Conservation (phyloP, 2,329 filamentous ascomycete genomes). For the Alternaria dauci region DNA sequence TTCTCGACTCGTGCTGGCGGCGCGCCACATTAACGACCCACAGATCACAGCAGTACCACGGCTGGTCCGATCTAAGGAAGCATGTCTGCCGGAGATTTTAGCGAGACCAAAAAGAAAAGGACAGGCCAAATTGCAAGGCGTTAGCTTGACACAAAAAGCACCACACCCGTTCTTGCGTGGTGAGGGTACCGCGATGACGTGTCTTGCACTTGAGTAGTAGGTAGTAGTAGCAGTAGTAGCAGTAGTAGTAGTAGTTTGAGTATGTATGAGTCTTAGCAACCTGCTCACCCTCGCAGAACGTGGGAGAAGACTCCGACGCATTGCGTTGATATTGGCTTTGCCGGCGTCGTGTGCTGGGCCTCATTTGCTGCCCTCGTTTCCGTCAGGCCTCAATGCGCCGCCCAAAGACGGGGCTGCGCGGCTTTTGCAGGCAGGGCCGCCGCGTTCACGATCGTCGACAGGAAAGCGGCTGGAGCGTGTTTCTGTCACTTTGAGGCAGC, state of each 20-base stretch:
- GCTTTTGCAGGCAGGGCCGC: slow-evolving; percentile 33
- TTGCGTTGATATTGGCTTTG: slow-evolving; percentile 33
- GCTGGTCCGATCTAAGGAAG: slow-evolving; percentile 44
- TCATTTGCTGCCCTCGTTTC: slow-evolving; percentile 39
- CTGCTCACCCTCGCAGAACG: neutral
- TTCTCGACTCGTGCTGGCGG: slow-evolving; percentile 47
- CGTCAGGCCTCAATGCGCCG: slow-evolving; percentile 42
- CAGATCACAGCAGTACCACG: slow-evolving; percentile 41
- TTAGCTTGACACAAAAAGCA: slow-evolving; percentile 44
- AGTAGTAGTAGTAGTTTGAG: slow-evolving; percentile 7
- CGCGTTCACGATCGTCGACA: slow-evolving; percentile 33
- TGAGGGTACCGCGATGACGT: slow-evolving; percentile 41
- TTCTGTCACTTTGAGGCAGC: slow-evolving; percentile 37
- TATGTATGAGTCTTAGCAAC: slow-evolving; percentile 7
- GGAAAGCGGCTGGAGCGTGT: slow-evolving; percentile 18
- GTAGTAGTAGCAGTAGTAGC: slow-evolving; percentile 22
- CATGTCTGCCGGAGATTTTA: slow-evolving; percentile 40
- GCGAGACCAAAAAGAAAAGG: slow-evolving; percentile 41
- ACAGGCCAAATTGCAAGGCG: slow-evolving; percentile 32
- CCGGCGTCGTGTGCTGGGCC: slow-evolving; percentile 22
- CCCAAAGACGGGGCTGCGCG: slow-evolving; percentile 38
- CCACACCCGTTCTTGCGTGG: slow-evolving; percentile 26
- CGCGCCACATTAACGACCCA: slow-evolving; percentile 48
- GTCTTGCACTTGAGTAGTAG: slow-evolving; percentile 18
- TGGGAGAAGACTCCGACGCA: slow-evolving; percentile 2